Evolutionary conservation across 2,329 filamentous ascomycete species (phyloP).

Genomic region (Anisogramma anomala): DNA sequence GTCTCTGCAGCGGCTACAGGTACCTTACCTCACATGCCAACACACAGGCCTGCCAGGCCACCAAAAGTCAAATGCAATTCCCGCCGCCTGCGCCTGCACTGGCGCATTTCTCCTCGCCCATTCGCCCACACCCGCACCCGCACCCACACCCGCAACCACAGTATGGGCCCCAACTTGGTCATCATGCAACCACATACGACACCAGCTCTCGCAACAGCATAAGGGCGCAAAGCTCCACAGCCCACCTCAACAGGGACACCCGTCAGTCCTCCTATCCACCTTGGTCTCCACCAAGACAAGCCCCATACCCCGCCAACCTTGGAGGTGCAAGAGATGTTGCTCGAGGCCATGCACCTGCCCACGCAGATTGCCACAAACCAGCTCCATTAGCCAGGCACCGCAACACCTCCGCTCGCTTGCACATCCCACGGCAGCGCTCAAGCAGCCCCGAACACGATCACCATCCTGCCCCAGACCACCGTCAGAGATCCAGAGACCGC

Average conservation of each 20-base stretch:
- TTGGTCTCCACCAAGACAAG: conserved; percentile 21
- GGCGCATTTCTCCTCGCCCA: conserved; percentile 16
- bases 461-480: conserved; percentile 26
- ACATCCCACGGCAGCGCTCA: conserved; percentile 23
- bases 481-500: conserved; percentile 28
- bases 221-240: conserved; percentile 26
- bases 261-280: conserved; percentile 18
- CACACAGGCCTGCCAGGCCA: too few species aligned
- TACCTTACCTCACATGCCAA: too few species aligned
- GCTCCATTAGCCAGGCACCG: conserved; percentile 14
- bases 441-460: conserved; percentile 17
- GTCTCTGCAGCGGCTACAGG: too few species aligned
- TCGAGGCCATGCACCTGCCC: conserved; percentile 8
- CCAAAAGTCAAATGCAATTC: conserved; percentile 22
- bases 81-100: conserved; percentile 20
- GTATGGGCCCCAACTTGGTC: conserved; percentile 19
- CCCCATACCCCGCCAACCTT: conserved; percentile 19
- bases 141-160: too few species aligned
- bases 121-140: not conserved
- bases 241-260: conserved; percentile 22
- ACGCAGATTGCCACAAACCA: conserved; percentile 17
- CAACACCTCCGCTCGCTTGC: conserved; percentile 18
- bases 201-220: conserved; percentile 23
- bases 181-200: conserved; percentile 33
- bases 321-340: conserved; percentile 12